Evolutionary conservation across 192 early-diverging fungal species (phyloP), one percentile per base, ranked within the genome.

Genomic region (Podila horticola): DNA sequence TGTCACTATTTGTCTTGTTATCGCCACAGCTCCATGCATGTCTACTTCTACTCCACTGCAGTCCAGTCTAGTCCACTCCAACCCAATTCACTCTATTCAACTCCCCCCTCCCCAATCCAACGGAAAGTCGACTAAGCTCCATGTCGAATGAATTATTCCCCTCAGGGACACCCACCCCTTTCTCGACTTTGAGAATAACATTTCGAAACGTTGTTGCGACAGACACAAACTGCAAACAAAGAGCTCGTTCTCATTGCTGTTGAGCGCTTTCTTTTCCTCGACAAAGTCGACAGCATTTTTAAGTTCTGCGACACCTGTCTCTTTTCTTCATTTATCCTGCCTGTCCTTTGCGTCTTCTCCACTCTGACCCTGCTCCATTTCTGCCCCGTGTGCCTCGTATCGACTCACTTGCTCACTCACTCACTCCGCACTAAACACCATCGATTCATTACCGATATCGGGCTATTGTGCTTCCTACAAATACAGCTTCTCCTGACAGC

Each of bases 381-480:
- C 45, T 58, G 20, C 19, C 28, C 33, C 9, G 22, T 8, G n/a
- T 29, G 0, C 58, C n/a, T 58, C 55, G 20, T 55, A 15, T 17
- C 12, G 10, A 66, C 45, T 28, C 64, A 17, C 64, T 50, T 41
- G 28, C 34, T 66, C 65, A 57, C 50, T 15, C 33, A 20, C 34
- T 41, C 33, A 38, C 62, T 63, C 17, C 34, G 8, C 13, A 13
- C 31, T 3, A 66, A 36, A 26, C 30, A 66, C 41, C 48, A 74
- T 67, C 48, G 29, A 36, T 67, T 65, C 31, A 66, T 24, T 57
- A 66, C 33, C 41, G 64, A 50, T 50, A 67, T 49, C 15, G 59
- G 62, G 72, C 66, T 30, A 36, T 52, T 51, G 31, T 17, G n/a
- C 2, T 55, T 55, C 52, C 24, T 55, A 22, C 17, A 9, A 22